phyloP scores from a whole-genome alignment of 1,139 yeast genomes.

The Yamadazyma jaroonii region DNA sequence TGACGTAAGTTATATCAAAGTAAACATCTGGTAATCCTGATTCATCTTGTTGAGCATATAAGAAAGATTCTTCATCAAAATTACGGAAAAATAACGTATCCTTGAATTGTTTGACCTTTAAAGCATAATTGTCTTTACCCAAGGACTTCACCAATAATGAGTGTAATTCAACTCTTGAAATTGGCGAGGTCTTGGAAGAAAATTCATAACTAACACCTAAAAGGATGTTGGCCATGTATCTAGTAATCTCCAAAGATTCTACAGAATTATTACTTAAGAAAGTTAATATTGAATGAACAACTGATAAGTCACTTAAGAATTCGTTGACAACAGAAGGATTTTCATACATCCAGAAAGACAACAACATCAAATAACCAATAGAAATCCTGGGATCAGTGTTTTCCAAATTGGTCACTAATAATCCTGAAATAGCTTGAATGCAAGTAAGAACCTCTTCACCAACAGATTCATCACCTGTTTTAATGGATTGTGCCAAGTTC shows the following conservation, averaged over 20 bases:
- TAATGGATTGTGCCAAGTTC: constrained; percentile 50
- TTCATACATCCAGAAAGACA: constrained; percentile 77
- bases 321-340: constrained; percentile 74
- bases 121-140: constrained; percentile 77
- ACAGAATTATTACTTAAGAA: constrained; percentile 61
- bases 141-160: constrained; percentile 62
- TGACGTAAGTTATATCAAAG: constrained; percentile 64
- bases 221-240: constrained; percentile 71
- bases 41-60: constrained; percentile 48
- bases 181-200: constrained; percentile 67
- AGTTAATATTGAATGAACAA: constrained; percentile 64
- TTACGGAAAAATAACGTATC: constrained; percentile 55
- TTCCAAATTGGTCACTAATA: constrained; percentile 64
- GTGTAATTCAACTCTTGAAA: constrained; percentile 63
- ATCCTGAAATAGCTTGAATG: constrained; percentile 77
- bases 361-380: constrained; percentile 72
- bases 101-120: constrained; percentile 71
- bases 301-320: constrained; percentile 66
- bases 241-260: constrained; percentile 58
- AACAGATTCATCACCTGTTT: constrained; percentile 62
- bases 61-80: constrained; percentile 44
- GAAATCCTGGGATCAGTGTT: constrained; percentile 73
- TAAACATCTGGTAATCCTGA: constrained; percentile 87
- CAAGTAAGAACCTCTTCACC: constrained; percentile 77
- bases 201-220: constrained; percentile 84